These are phyloP conservation scores for Fusarium piperis DNA, from an alignment of 2,329 filamentous ascomycete species.

Conservation along the genomic window DNA sequence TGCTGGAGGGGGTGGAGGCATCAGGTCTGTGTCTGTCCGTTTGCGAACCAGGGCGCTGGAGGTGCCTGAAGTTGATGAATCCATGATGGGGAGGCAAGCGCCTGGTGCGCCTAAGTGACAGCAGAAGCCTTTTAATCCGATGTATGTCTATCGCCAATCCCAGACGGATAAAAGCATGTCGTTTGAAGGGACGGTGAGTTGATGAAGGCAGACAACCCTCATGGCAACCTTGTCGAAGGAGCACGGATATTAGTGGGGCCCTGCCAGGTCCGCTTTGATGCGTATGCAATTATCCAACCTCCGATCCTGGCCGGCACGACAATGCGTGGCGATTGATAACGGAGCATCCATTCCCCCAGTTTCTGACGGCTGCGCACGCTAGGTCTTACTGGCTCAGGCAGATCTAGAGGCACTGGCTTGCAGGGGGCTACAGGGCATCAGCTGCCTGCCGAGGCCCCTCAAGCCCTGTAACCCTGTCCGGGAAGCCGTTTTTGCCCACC, in stretches of 20 bases:
- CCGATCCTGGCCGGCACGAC: not conserved
- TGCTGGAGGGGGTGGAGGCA: constrained; percentile 85
- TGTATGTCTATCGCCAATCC: no score
- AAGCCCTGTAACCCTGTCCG: constrained; percentile 27
- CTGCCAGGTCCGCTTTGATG: constrained; percentile 13
- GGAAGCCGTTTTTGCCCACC: constrained; percentile 16
- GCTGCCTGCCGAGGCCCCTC: constrained; percentile 22
- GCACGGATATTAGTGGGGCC: constrained; percentile 17
- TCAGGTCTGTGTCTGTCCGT: constrained; percentile 74
- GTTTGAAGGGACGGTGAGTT: not conserved
- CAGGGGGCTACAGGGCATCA: constrained; percentile 12
- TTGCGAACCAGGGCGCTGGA: constrained; percentile 74
- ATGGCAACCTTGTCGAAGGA: not conserved
- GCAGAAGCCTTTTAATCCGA: not conserved
- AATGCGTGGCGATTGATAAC: constrained; percentile 37
- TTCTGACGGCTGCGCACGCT: constrained; percentile 33
- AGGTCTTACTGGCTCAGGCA: constrained; percentile 35
- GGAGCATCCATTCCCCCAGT: constrained; percentile 25
- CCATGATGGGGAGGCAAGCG: constrained; percentile 46
- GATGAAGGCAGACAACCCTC: not conserved
- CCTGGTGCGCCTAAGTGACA: not conserved
- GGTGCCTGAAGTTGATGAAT: constrained; percentile 35
- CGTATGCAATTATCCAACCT: constrained; percentile 40
- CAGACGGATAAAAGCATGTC: not conserved
- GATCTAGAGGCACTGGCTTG: constrained; percentile 10